phyloP scores from a whole-genome alignment of 495 filamentous ascomycete genomes.

The Daldinia grandis region DNA sequence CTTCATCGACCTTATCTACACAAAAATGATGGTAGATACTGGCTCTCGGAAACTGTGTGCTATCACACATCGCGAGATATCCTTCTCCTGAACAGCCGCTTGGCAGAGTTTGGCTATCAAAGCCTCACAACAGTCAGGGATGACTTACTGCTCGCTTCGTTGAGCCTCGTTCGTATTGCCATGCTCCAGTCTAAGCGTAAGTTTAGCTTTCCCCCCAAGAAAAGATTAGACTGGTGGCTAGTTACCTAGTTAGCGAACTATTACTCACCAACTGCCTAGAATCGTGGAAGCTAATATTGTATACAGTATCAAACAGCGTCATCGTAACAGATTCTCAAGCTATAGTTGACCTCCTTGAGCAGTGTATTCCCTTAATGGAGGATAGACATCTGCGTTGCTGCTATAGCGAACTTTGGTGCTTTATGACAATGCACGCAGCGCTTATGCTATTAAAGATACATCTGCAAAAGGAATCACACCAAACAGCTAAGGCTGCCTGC shows the following conservation, averaged over 20 bases:
- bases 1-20: slow-evolving; percentile 56
- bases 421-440: slow-evolving; percentile 55
- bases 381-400: slow-evolving; percentile 56
- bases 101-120: slow-evolving; percentile 52
- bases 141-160: slow-evolving; percentile 52
- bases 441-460: slow-evolving; percentile 54
- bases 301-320: slow-evolving; percentile 49
- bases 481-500: slow-evolving; percentile 51
- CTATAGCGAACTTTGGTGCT: slow-evolving; percentile 58
- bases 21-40: slow-evolving; percentile 52
- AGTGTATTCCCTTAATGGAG: slow-evolving; percentile 55
- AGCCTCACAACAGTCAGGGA: slow-evolving; percentile 53
- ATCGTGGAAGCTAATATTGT: slow-evolving; percentile 4
- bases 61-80: slow-evolving; percentile 58
- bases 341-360: slow-evolving; percentile 54
- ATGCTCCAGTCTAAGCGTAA: slow-evolving; percentile 54
- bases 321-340: slow-evolving; percentile 56
- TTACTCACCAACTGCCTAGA: neutral
- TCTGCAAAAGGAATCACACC: slow-evolving; percentile 49
- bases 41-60: slow-evolving; percentile 57
- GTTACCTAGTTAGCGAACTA: neutral
- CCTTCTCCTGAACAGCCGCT: slow-evolving; percentile 52
- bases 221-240: too few species aligned
- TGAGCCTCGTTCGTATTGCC: slow-evolving; percentile 54
- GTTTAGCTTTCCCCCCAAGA: neutral